phyloP scores from a whole-genome alignment of 2,329 filamentous ascomycete species.

The Trichoderma asperellum region DNA sequence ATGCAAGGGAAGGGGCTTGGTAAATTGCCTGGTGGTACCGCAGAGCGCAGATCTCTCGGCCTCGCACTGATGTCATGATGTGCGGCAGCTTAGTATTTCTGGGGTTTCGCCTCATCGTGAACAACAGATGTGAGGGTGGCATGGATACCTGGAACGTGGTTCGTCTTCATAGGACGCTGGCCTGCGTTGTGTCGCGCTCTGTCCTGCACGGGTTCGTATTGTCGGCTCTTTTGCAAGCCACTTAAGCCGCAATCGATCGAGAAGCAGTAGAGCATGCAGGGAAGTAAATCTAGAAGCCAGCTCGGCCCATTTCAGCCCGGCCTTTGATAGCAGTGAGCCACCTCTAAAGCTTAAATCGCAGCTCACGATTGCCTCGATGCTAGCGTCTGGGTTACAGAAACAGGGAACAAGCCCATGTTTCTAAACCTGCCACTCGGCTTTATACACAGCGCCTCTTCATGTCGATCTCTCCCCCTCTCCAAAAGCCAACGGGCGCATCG shows the following conservation, averaged over 20 bases:
- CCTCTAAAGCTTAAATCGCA: background rate
- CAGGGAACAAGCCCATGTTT: conserved; percentile 12
- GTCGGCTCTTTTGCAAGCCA: background rate
- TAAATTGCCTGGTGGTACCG: background rate
- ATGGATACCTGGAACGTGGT: conserved; percentile 12
- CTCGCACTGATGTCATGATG: conserved; percentile 9
- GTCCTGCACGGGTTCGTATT: background rate
- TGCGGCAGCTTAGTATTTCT: background rate
- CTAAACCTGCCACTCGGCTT: background rate
- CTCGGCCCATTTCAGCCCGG: background rate
- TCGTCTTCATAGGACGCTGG: conserved; percentile 12
- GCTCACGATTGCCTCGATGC: background rate
- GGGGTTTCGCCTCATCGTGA: background rate
- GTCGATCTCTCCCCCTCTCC: conserved; percentile 6
- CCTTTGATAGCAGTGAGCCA: background rate
- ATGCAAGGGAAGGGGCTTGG: background rate
- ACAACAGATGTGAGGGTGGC: background rate
- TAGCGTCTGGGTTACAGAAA: background rate
- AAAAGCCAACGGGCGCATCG: background rate
- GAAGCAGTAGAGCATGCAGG: conserved; percentile 11
- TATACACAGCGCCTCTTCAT: conserved; percentile 1
- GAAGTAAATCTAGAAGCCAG: conserved; percentile 4
- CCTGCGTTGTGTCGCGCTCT: background rate
- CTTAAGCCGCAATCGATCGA: conserved; percentile 2
- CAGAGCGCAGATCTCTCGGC: background rate